Evolutionary conservation across 306 rosid species (phyloP).

Genomic region (Prunus dulcis): DNA sequence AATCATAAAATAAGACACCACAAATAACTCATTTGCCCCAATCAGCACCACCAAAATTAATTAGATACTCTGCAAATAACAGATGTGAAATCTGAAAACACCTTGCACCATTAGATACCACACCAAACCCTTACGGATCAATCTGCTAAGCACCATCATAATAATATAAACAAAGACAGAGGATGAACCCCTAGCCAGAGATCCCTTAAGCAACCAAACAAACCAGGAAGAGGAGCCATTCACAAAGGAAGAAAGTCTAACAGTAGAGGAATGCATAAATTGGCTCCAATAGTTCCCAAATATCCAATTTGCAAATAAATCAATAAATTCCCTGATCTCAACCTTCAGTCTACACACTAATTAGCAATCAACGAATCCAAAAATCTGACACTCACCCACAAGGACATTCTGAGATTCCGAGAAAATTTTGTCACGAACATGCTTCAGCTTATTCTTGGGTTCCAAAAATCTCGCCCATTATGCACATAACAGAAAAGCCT

Average conservation of each 20-base stretch:
- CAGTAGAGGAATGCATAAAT: neutral
- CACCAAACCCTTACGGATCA: neutral
- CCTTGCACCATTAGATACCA: neutral
- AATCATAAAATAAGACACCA: neutral
- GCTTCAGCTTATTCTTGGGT: neutral
- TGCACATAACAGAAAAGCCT: neutral
- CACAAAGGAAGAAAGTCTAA: neutral
- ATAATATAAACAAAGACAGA: neutral
- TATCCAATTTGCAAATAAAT: neutral
- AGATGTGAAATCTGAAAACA: neutral
- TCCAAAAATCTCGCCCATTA: neutral
- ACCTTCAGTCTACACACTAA: neutral
- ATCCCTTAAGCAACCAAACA: neutral
- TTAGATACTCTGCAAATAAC: too few species aligned
- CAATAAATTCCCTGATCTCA: neutral
- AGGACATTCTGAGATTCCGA: neutral
- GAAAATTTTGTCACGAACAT: neutral
- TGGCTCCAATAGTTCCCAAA: neutral
- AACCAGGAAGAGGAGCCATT: neutral
- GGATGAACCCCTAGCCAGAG: neutral
- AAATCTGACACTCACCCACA: neutral
- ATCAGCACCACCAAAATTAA: neutral
- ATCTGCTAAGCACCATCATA: neutral
- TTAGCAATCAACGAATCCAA: neutral
- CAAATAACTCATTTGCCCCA: neutral